Percentiles rank a stretch among this genome's conserved stretches.
Conservation (phyloP, 306 rosid species). For the Begonia loranthoides region DNA sequence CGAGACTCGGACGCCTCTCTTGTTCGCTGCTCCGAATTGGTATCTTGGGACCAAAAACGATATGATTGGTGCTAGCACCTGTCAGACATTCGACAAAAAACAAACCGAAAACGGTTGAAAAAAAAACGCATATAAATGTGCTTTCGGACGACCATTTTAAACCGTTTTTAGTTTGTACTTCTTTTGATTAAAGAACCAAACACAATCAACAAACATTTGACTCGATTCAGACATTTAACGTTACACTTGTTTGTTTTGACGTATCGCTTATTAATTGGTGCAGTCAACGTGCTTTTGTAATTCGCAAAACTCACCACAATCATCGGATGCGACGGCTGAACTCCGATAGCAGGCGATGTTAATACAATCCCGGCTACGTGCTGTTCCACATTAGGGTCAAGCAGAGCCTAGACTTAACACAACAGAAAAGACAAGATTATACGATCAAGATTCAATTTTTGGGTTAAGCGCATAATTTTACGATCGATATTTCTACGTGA, state of each 20-base stretch:
- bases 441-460: neutral
- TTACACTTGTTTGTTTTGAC: no score
- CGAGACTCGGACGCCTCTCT: conserved; percentile 41
- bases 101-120: no score
- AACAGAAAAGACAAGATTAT: conserved; percentile 2
- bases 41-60: conserved; percentile 60
- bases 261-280: no score
- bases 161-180: no score
- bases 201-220: no score
- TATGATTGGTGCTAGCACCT: conserved; percentile 69
- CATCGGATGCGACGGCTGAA: conserved; percentile 68
- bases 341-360: conserved; percentile 91
- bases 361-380: conserved; percentile 48
- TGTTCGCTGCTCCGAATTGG: conserved; percentile 51
- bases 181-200: no score
- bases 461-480: neutral
- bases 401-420: conserved; percentile 36
- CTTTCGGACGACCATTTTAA: no score
- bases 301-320: conserved; percentile 35
- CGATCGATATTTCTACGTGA: neutral
- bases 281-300: neutral
- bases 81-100: neutral
- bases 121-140: neutral
- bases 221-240: no score
- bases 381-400: conserved; percentile 60